phyloP scores from a whole-genome alignment of 495 filamentous ascomycete species.

The Hypoxylon fuscum region DNA sequence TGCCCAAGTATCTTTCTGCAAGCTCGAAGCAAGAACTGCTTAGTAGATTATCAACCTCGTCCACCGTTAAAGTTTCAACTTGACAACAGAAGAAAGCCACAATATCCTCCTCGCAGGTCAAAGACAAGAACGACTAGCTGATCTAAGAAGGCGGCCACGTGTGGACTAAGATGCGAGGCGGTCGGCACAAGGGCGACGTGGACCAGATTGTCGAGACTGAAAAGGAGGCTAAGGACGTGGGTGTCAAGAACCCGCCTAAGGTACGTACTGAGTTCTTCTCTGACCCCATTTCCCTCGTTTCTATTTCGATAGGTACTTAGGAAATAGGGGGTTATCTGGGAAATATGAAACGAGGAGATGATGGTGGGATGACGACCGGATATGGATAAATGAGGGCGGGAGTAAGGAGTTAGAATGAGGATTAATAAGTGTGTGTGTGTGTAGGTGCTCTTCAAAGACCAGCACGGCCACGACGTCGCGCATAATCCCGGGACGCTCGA shows the following conservation, averaged over 20 bases:
- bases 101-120: constrained; percentile 35
- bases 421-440: too few species aligned
- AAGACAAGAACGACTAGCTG: constrained; percentile 47
- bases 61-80: too few species aligned
- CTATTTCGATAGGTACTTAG: too few species aligned
- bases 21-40: neutral
- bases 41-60: too few species aligned
- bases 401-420: too few species aligned
- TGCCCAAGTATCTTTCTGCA: neutral
- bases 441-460: constrained; percentile 48
- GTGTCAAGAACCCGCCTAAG: constrained; percentile 57
- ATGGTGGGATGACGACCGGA: too few species aligned
- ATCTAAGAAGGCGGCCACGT: constrained; percentile 52
- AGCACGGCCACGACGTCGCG: constrained; percentile 50
- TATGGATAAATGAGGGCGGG: too few species aligned
- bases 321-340: too few species aligned
- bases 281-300: too few species aligned
- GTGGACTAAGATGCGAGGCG: constrained; percentile 47
- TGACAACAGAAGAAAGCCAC: neutral
- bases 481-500: constrained; percentile 48
- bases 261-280: too few species aligned
- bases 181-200: constrained; percentile 49
- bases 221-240: constrained; percentile 47
- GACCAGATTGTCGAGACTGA: constrained; percentile 48
- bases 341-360: neutral